Percentiles rank a stretch among this genome's conserved stretches.
These are phyloP conservation scores for Paramecium sonneborni DNA, from an alignment of 73 alveolate species.

Conservation along the genomic window DNA sequence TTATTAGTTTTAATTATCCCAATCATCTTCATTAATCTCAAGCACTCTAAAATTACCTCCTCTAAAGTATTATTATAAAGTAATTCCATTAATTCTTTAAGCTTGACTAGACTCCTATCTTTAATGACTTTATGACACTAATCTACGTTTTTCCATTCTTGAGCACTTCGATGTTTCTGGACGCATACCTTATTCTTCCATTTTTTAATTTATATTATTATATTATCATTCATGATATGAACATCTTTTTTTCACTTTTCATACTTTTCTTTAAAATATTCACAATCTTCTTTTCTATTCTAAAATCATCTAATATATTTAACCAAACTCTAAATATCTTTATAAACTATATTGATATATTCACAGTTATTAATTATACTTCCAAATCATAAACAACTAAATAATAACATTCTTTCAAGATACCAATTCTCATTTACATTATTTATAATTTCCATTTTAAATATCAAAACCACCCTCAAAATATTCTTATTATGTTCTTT, in stretches of 20 bases:
- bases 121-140: slow-evolving; percentile 16
- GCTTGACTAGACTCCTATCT: slow-evolving; percentile 26
- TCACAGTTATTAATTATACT: background rate
- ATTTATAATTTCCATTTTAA: background rate
- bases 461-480: background rate
- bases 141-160: slow-evolving; percentile 37
- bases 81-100: slow-evolving; percentile 5
- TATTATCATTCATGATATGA: background rate
- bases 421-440: background rate
- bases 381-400: background rate
- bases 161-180: slow-evolving; percentile 51
- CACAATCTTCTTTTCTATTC: background rate
- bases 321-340: background rate
- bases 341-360: background rate
- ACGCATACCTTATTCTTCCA: slow-evolving; percentile 5
- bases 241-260: background rate
- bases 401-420: background rate
- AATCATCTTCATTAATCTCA: background rate
- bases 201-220: background rate
- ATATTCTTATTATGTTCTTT: background rate
- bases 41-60: background rate
- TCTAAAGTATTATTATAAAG: slow-evolving; percentile 31
- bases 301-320: background rate
- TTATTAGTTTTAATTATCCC: background rate
- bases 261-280: background rate